Evolutionary conservation across 1,284 basidiomycete species (phyloP), one percentile per base, ranked within the genome.

Genomic region (Cryptococcus wingfieldii): DNA sequence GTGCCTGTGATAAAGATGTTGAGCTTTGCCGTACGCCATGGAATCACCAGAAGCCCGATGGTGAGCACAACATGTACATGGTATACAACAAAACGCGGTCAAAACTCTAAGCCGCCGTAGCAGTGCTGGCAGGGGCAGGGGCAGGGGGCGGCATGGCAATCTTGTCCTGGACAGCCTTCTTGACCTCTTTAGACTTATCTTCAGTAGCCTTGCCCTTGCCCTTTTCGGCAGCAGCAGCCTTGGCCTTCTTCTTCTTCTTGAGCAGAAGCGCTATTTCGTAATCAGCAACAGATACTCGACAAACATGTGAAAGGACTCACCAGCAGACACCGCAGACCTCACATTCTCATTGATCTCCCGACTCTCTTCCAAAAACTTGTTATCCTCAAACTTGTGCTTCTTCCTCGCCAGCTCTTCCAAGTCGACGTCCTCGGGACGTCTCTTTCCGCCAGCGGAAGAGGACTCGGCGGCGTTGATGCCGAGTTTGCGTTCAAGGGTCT

Each of bases 351-450:
- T 90, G 46, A 98, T 85, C 70, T 97, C 93, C 69, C 84, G 81
- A 69, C 87, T 94, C 78, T 97, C 87, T 69, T 97, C 93, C 38
- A 98, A 74, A 69, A 89, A 98, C 75, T 95, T 86, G 12, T 84
- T 86, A 71, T 98, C 95, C 50, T 98, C 92, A 54, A 98, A 85
- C 42, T 90, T 84, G 65, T 90, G 86, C 74, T 95, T 96, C 79
- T 83, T 86, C 31, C 88, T 86, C 0, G 85, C 83, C 38, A 76
- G 59, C 34, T 73, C 55, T 79, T 79, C 68, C 49, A 78, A 53
- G 51, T 79, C 77, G 16, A 78, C 68, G 43, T 75, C 68, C 25
- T 83, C 82, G 0, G 84, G 62, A 58, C 80, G 67, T 58, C 39
- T 51, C 62, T 47, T 60, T 57, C 71, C 71, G 28, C 70, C 68